These are phyloP conservation scores for Harringtonia aguacate DNA, from an alignment of 2,329 filamentous ascomycete genomes.

Conservation along the genomic window DNA sequence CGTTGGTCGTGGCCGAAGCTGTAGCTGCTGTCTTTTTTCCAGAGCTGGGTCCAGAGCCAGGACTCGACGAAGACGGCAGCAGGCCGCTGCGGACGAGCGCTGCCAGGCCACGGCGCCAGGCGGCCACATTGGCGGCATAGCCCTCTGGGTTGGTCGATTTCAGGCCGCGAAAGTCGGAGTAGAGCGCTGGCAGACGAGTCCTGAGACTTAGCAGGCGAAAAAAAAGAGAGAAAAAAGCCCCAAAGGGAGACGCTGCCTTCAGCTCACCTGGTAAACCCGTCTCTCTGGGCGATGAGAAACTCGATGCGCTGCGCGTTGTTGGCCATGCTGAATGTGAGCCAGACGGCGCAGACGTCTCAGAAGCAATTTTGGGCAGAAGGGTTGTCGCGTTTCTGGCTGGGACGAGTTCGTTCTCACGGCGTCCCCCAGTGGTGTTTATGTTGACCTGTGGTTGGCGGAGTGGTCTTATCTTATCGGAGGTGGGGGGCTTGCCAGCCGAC, in stretches of 20 bases:
- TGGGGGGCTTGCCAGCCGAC: no score
- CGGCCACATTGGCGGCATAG: slow-evolving; percentile 21
- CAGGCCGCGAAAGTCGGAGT: slow-evolving; percentile 17
- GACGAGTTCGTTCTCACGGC: no score
- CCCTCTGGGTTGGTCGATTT: slow-evolving; percentile 15
- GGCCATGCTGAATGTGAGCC: slow-evolving; percentile 8
- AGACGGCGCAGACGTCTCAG: no score
- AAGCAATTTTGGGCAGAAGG: no score
- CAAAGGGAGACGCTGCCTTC: not conserved
- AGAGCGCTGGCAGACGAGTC: slow-evolving; percentile 16
- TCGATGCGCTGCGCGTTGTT: slow-evolving; percentile 13
- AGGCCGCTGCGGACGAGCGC: slow-evolving; percentile 20
- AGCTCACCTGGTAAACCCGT: slow-evolving; percentile 11
- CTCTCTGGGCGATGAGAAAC: slow-evolving; percentile 11
- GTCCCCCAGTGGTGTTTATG: no score
- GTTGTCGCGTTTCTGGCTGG: no score
- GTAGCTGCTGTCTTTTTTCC: not conserved
- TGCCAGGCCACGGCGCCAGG: slow-evolving; percentile 23
- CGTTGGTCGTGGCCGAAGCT: slow-evolving; percentile 24
- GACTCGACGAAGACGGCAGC: slow-evolving; percentile 13
- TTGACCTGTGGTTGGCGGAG: no score
- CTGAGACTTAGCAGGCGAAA: slow-evolving; percentile 3
- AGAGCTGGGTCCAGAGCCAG: no score
- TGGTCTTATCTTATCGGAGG: no score
- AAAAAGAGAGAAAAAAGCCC: not conserved